phyloP scores from a whole-genome alignment of 306 rosid species.

The Sesbania bispinosa region DNA sequence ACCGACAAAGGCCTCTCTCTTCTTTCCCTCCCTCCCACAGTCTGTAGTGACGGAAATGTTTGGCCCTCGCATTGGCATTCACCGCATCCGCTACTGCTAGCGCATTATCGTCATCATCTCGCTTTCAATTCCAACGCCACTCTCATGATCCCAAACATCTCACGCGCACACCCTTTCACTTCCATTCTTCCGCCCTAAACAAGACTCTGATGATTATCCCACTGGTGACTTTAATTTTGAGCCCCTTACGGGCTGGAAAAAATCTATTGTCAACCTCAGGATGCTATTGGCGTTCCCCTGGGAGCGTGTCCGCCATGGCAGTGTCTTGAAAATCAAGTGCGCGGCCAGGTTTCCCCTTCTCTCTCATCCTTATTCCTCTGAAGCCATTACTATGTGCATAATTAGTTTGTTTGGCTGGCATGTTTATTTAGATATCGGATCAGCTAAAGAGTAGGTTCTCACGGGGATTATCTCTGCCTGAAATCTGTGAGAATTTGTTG shows the following conservation, averaged over 20 bases:
- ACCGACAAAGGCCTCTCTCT: neutral
- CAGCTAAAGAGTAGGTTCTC: constrained; percentile 76
- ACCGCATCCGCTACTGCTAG: neutral
- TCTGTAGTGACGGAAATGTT: constrained; percentile 12
- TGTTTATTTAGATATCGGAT: constrained; percentile 64
- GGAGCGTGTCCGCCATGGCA: constrained; percentile 76
- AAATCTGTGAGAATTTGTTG: constrained; percentile 74
- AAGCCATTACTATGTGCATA: neutral
- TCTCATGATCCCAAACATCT: constrained; percentile 16
- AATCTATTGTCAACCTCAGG: constrained; percentile 59
- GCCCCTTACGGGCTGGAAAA: constrained; percentile 55
- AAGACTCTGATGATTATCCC: constrained; percentile 42
- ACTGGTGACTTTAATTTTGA: constrained; percentile 62
- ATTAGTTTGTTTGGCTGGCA: neutral
- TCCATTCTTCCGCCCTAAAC: constrained; percentile 41
- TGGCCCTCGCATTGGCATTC: constrained; percentile 1
- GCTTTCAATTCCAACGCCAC: constrained; percentile 23
- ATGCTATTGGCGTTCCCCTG: constrained; percentile 79
- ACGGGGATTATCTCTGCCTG: constrained; percentile 73
- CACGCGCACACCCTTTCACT: constrained; percentile 13
- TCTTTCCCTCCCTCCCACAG: neutral
- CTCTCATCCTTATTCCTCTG: neutral
- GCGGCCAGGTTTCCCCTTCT: constrained; percentile 67
- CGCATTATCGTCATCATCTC: neutral
- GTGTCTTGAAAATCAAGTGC: constrained; percentile 75